Evolutionary conservation across 371 early-diverging fungal genomes (phyloP).

Genomic region (Mortierella sp.): DNA sequence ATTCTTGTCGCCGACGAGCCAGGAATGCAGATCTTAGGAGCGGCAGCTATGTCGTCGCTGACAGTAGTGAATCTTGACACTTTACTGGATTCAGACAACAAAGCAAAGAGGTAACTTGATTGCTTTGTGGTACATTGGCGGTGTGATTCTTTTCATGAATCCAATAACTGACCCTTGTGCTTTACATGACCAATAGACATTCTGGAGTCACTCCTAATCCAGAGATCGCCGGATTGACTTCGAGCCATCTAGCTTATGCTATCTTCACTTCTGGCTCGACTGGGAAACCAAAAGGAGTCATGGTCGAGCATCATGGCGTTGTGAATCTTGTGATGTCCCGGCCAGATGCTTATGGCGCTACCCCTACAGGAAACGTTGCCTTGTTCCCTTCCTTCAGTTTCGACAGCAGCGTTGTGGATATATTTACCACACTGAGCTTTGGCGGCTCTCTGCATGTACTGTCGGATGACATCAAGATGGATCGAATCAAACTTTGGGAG

Average conservation of each 20-base stretch:
- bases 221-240: not conserved
- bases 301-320: constrained; percentile 16
- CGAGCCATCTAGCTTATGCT: constrained; percentile 8
- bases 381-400: constrained; percentile 10
- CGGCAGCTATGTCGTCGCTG: too few species aligned
- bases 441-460: constrained; percentile 2
- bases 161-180: too few species aligned
- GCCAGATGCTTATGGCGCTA: not conserved
- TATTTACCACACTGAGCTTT: not conserved
- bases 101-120: too few species aligned
- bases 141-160: too few species aligned
- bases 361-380: not conserved
- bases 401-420: constrained; percentile 12
- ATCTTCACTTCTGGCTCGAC: constrained; percentile 22
- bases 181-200: too few species aligned
- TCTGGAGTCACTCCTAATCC: constrained; percentile 8
- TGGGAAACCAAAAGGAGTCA: constrained; percentile 21
- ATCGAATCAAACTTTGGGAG: constrained; percentile 4
- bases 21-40: too few species aligned
- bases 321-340: not conserved
- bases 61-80: too few species aligned
- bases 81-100: too few species aligned
- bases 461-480: not conserved
- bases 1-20: too few species aligned
- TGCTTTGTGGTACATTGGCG: too few species aligned